Evolutionary conservation across 768 basidiomycete species (phyloP).

Genomic region (Suillus variegatus): DNA sequence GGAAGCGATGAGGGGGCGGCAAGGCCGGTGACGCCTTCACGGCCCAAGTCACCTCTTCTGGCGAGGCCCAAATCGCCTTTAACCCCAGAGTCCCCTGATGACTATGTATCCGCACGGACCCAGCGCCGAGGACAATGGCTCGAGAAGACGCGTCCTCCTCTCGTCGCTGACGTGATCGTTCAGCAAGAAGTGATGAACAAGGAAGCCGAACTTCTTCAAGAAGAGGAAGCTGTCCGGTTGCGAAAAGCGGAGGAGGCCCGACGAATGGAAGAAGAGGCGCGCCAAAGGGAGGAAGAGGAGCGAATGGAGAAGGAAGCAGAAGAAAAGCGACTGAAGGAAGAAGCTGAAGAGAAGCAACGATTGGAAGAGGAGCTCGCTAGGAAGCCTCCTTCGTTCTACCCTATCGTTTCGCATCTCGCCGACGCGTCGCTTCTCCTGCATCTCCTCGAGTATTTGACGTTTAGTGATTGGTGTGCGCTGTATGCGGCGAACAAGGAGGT

Average conservation of each 20-base stretch:
- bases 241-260: background rate
- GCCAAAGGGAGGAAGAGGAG: conserved; percentile 4
- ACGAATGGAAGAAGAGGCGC: background rate
- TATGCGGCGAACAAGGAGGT: conserved; percentile 57
- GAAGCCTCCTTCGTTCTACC: conserved; percentile 40
- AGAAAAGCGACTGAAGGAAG: conserved; percentile 5
- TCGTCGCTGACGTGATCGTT: conserved; percentile 33
- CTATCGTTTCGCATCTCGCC: conserved; percentile 57
- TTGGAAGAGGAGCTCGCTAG: conserved; percentile 18
- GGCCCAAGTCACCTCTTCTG: background rate
- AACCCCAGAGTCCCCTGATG: conserved; percentile 33
- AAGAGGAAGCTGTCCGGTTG: conserved; percentile 7
- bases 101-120: conserved; percentile 42
- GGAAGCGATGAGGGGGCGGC: conserved; percentile 7
- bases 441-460: conserved; percentile 65
- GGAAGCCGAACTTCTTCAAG: conserved; percentile 23
- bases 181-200: conserved; percentile 22
- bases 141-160: conserved; percentile 39
- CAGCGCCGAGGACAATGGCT: conserved; percentile 42
- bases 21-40: background rate
- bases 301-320: conserved; percentile 9
- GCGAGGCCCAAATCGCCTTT: conserved; percentile 11
- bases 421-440: conserved; percentile 51
- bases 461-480: conserved; percentile 69
- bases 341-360: conserved; percentile 2